Percentiles rank a stretch among this genome's conserved stretches.
These are phyloP conservation scores for Ceratocystis eucalypticola DNA, from an alignment of 2,329 filamentous ascomycete genomes.

Conservation along the genomic window DNA sequence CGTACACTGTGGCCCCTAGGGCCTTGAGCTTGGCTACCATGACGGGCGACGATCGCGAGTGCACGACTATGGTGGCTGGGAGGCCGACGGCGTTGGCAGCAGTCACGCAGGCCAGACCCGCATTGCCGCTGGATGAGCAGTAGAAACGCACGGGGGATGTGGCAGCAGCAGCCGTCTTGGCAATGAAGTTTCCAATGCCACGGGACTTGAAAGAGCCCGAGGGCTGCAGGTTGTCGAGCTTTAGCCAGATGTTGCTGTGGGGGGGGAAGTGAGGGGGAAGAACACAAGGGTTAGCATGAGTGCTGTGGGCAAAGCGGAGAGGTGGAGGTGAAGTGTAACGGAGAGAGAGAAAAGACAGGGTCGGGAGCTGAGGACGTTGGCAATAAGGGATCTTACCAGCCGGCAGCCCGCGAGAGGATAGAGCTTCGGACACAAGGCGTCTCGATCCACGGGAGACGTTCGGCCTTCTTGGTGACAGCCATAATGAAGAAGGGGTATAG, in stretches of 20 bases:
- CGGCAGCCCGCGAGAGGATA: conserved; percentile 53
- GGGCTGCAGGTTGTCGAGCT: conserved; percentile 70
- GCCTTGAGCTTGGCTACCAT: conserved; percentile 60
- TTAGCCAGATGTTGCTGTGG: conserved; percentile 59
- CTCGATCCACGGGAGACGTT: conserved; percentile 50
- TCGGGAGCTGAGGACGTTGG: neutral
- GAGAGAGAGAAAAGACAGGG: neutral
- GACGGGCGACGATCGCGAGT: conserved; percentile 46
- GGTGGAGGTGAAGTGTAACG: neutral
- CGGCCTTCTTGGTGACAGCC: conserved; percentile 28
- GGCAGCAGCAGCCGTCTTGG: conserved; percentile 23
- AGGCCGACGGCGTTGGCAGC: conserved; percentile 51
- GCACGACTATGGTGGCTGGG: conserved; percentile 63
- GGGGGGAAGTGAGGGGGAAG: neutral
- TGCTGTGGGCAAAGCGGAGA: neutral
- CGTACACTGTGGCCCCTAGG: conserved; percentile 56
- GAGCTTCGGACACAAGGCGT: conserved; percentile 58
- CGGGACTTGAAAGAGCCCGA: conserved; percentile 74
- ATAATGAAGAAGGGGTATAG: conserved; percentile 23
- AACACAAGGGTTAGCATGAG: neutral
- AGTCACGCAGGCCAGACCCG: conserved; percentile 66
- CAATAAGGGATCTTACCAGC: conserved; percentile 43
- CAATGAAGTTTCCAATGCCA: conserved; percentile 58
- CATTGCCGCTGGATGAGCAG: conserved; percentile 69
- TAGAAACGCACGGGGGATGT: conserved; percentile 52